Evolutionary conservation across 2,329 filamentous ascomycete species (phyloP), one percentile per base, ranked within the genome.

Genomic region (Phaeophleospora eucalypticola): DNA sequence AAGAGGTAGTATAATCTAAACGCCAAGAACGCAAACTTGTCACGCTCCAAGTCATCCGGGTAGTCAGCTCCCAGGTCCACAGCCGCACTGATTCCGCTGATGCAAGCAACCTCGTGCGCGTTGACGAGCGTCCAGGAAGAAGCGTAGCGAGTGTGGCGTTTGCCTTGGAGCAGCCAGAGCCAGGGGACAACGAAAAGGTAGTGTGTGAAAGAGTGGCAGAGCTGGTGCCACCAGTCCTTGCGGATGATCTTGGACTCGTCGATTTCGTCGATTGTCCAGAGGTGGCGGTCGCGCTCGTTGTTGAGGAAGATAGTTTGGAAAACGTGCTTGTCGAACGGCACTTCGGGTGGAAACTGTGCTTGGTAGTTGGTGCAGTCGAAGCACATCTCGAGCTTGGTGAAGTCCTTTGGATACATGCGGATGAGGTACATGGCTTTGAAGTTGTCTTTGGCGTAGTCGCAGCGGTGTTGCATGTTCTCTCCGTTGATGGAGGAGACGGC

Each of bases 351-450:
- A 52, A 89, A 84, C 60, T 88, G 84, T 36, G 82, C 76, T 62
- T 89, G 84, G 66, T 88, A 87, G 62, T 87, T 86, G 32, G 81
- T 84, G 68, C 82, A 86, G 64, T 89, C 83, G 66, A 87, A 89
- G 46, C 78, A 83, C 75, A 72, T 80, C 61, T 80, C 78, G 29
- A 74, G 75, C 63, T 81, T 78, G 2, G 70, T 76, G 1, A 73
- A 71, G 55, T 83, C 76, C 12, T 74, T 49, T 0, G 71, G 65
- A 61, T 84, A 84, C 43, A 74, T 76, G 45, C 82, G 79, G 54
- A 80, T 84, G 59, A 78, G 77, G 67, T 84, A 84, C 81, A 84
- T 84, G 42, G 81, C 80, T 41, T 74, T 71, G 69, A 80, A 84
- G 16, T 68, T 71, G 40, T 75, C 73, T 45, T 72, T 69, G 3